Evolutionary conservation across 257 asterid genomes (phyloP).

Genomic region (Voacanga thouarsii): DNA sequence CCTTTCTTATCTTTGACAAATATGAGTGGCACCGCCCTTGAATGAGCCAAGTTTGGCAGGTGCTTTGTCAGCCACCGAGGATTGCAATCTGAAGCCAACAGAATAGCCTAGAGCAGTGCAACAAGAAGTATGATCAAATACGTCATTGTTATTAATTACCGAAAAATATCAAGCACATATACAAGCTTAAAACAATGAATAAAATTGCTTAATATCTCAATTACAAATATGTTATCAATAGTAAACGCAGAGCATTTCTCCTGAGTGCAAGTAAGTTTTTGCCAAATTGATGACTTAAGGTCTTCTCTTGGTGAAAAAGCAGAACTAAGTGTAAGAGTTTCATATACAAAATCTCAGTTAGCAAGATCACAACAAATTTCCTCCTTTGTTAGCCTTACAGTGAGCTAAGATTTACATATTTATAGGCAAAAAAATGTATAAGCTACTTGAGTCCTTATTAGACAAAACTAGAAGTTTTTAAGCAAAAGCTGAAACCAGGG

Average conservation of each 20-base stretch:
- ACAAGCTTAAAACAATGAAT: background rate
- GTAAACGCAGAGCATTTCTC: background rate
- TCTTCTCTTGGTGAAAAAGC: background rate
- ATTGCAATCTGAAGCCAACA: conserved; percentile 72
- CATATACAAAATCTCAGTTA: background rate
- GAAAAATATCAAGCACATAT: background rate
- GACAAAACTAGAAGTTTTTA: background rate
- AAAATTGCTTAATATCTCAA: background rate
- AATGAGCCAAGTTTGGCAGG: conserved; percentile 64
- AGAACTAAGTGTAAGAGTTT: background rate
- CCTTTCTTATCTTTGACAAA: conserved; percentile 55
- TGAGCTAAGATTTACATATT: background rate
- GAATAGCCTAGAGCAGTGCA: conserved; percentile 50
- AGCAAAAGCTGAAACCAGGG: background rate
- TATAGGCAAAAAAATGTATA: background rate
- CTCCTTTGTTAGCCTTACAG: background rate
- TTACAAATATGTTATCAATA: background rate
- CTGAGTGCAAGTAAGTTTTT: background rate
- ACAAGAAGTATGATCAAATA: background rate
- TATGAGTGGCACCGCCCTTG: conserved; percentile 68
- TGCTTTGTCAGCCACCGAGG: conserved; percentile 83
- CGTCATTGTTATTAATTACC: background rate
- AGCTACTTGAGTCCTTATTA: background rate
- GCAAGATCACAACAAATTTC: background rate
- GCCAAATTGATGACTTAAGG: background rate